Percentiles rank a stretch among this genome's conserved stretches.
Evolutionary conservation across 139 green algal species (phyloP).

Genomic region (Volvox reticuliferus): DNA sequence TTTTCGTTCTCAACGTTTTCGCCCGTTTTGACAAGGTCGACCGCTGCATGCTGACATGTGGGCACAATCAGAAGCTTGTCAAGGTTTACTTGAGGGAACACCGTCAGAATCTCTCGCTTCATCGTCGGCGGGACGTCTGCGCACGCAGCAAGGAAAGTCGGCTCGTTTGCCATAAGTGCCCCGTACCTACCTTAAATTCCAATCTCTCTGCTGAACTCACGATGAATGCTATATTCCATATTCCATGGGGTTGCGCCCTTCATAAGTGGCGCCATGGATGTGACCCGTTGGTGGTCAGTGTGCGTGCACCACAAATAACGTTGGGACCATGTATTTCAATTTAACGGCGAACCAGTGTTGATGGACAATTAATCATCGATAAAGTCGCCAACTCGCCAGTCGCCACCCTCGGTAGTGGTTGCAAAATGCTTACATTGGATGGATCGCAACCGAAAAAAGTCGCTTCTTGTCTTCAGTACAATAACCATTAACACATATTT

Average conservation of each 20-base stretch:
- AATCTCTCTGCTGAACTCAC: conserved; percentile 48
- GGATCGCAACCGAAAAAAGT: too few relatives aligned
- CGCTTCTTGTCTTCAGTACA: too few relatives aligned
- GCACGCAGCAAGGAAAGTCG: not conserved
- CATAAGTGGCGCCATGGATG: conserved; percentile 28
- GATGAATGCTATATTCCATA: conserved; percentile 83
- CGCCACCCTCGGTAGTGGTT: too few relatives aligned
- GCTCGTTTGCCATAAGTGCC: not conserved
- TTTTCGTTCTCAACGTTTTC: conserved; percentile 90
- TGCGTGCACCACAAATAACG: too few relatives aligned
- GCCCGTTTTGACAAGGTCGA: conserved; percentile 90
- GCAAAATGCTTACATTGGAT: too few relatives aligned
- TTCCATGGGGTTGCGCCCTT: conserved; percentile 63
- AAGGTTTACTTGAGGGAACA: conserved; percentile 62
- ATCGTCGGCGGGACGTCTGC: conserved; percentile 56
- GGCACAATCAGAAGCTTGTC: conserved; percentile 82
- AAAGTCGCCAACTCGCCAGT: too few relatives aligned
- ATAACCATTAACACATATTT: too few relatives aligned
- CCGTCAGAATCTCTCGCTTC: conserved; percentile 52
- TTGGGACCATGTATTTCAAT: too few relatives aligned
- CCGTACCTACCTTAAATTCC: not conserved
- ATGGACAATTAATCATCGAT: too few relatives aligned
- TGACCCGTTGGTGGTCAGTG: not conserved
- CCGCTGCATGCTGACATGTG: conserved; percentile 85
- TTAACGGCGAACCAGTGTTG: too few relatives aligned